These are phyloP conservation scores for Henckelia pumila DNA, from an alignment of 257 asterid species.

Conservation along the genomic window DNA sequence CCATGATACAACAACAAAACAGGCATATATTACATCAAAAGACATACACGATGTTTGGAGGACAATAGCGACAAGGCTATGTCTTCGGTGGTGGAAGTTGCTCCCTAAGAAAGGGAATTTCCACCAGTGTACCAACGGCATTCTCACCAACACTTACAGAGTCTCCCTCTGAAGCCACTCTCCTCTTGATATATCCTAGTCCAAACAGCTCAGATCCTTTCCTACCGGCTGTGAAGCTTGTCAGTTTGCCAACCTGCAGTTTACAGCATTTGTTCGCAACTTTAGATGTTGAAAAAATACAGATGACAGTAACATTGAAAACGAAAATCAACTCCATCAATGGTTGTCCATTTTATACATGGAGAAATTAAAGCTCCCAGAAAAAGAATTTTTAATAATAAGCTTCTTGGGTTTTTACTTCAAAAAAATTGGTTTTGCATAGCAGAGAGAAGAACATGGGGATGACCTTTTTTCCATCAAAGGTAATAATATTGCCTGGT, in stretches of 20 bases:
- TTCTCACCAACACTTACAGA: slow-evolving; percentile 59
- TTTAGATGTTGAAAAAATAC: slow-evolving; percentile 22
- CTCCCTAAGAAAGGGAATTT: slow-evolving; percentile 75
- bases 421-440: background rate
- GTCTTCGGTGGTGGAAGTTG: slow-evolving; percentile 48
- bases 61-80: slow-evolving; percentile 23
- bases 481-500: slow-evolving; percentile 71
- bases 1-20: background rate
- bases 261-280: slow-evolving; percentile 6
- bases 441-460: slow-evolving; percentile 16
- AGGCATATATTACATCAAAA: background rate
- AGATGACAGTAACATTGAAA: background rate
- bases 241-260: slow-evolving; percentile 83
- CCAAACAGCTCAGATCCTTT: slow-evolving; percentile 63
- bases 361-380: background rate
- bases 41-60: background rate
- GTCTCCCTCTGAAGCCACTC: slow-evolving; percentile 69
- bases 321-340: slow-evolving; percentile 7
- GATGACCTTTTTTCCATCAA: slow-evolving; percentile 75
- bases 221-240: slow-evolving; percentile 69
- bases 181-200: slow-evolving; percentile 83
- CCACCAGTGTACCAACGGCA: slow-evolving; percentile 68
- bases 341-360: background rate
- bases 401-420: slow-evolving; percentile 7
- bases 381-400: background rate